Percentiles rank a stretch among this genome's conserved stretches.
Conservation (phyloP, 257 asterid species). For the Salvia splendens region DNA sequence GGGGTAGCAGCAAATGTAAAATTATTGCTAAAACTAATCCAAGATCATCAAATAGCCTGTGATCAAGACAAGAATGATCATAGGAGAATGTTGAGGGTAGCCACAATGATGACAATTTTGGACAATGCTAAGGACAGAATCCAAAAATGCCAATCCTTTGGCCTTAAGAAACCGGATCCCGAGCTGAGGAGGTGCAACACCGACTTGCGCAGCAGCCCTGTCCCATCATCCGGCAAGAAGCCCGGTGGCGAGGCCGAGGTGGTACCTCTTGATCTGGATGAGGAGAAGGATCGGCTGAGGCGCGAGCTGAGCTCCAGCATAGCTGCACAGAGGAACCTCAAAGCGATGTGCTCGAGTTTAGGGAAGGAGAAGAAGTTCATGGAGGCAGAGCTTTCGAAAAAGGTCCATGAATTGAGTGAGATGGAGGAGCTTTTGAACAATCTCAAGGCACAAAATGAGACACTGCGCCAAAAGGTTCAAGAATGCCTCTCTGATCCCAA, state of each 20-base stretch:
- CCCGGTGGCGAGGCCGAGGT: constrained; percentile 4
- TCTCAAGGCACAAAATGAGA: constrained; percentile 54
- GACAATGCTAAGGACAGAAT: constrained; percentile 64
- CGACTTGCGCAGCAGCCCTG: constrained; percentile 27
- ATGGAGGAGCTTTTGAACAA: constrained; percentile 64
- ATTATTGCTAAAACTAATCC: constrained; percentile 64
- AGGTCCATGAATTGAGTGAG: constrained; percentile 55
- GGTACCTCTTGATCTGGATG: neutral
- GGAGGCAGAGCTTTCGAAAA: constrained; percentile 61
- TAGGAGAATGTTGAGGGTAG: constrained; percentile 76
- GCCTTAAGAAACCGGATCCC: constrained; percentile 39
- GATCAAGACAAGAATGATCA: constrained; percentile 56
- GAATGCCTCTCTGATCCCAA: constrained; percentile 41
- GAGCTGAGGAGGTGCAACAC: constrained; percentile 49
- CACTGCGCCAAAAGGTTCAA: constrained; percentile 49
- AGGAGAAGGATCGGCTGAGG: constrained; percentile 57
- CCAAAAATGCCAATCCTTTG: constrained; percentile 68
- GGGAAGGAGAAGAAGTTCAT: constrained; percentile 79
- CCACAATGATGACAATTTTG: constrained; percentile 83
- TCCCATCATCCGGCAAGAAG: constrained; percentile 35
- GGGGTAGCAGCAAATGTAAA: constrained; percentile 82
- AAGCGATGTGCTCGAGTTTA: constrained; percentile 62
- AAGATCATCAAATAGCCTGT: constrained; percentile 75
- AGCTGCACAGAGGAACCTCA: constrained; percentile 65
- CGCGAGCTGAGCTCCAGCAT: constrained; percentile 50